Conservation (phyloP, 2,329 filamentous ascomycete genomes). For the Tolypocladium pustulatum region DNA sequence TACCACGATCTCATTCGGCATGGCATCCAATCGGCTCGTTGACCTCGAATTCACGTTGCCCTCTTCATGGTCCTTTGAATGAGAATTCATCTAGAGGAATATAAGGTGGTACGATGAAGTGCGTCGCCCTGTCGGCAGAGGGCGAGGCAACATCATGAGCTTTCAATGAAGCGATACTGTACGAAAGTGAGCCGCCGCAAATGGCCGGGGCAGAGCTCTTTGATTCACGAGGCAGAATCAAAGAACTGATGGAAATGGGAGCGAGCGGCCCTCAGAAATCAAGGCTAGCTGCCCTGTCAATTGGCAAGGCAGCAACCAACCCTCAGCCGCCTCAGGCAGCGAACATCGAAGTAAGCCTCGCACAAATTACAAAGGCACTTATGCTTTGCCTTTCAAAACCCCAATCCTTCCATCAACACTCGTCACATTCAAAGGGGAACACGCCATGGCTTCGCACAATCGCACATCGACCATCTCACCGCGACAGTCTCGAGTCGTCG, state of each 20-base stretch:
- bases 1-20: no score
- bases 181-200: neutral
- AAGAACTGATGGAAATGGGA: neutral
- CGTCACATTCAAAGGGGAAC: neutral
- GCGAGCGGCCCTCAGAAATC: neutral
- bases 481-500: slow-evolving; percentile 22
- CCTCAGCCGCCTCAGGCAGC: neutral
- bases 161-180: neutral
- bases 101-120: neutral
- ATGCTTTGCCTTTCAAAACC: neutral
- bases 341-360: neutral
- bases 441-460: neutral
- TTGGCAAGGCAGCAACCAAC: neutral
- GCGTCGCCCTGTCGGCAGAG: neutral
- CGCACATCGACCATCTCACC: neutral
- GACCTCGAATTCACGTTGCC: no score
- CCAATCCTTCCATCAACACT: neutral
- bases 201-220: neutral
- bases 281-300: neutral
- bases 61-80: neutral
- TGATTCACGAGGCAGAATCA: neutral
- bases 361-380: neutral
- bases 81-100: no score
- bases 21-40: no score
- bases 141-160: neutral